Conservation (phyloP, 345 rosid species). For the Bretschneidera sinensis region DNA sequence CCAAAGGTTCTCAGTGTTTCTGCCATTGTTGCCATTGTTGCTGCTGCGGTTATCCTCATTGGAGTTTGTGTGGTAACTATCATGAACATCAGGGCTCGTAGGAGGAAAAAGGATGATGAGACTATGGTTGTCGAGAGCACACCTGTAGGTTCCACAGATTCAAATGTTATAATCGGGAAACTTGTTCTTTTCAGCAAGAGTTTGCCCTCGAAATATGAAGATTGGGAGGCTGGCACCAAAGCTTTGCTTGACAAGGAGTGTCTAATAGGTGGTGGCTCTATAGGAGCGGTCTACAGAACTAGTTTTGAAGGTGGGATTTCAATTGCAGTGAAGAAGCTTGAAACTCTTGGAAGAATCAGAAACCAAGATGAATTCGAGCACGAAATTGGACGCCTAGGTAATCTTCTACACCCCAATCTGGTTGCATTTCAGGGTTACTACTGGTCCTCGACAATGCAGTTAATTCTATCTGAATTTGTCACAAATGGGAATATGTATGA, state of each 20-base stretch:
- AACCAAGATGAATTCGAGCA: constrained; percentile 91
- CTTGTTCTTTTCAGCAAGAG: constrained; percentile 91
- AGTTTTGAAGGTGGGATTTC: constrained; percentile 84
- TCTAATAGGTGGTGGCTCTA: constrained; percentile 78
- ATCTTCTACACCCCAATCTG: constrained; percentile 65
- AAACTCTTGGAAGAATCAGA: constrained; percentile 78
- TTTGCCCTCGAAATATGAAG: constrained; percentile 89
- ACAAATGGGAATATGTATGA: constrained; percentile 76
- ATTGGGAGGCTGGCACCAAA: constrained; percentile 92
- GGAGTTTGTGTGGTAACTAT: constrained; percentile 77
- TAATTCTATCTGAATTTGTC: constrained; percentile 70
- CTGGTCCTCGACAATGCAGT: constrained; percentile 81
- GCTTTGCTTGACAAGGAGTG: constrained; percentile 89
- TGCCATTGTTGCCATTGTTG: constrained; percentile 76
- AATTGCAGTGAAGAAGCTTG: constrained; percentile 93
- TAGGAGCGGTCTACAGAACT: constrained; percentile 79
- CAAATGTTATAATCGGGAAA: constrained; percentile 76
- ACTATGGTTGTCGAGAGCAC: constrained; percentile 64
- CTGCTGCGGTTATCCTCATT: constrained; percentile 71
- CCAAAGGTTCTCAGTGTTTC: constrained; percentile 61
- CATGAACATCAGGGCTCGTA: constrained; percentile 78
- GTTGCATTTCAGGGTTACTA: constrained; percentile 86
- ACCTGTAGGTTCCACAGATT: constrained; percentile 63
- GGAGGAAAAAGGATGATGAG: constrained; percentile 41
- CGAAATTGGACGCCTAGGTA: constrained; percentile 72